Evolutionary conservation across 1,284 basidiomycete species (phyloP), one percentile per base, ranked within the genome.

Genomic region (Ustilago bromivora): DNA sequence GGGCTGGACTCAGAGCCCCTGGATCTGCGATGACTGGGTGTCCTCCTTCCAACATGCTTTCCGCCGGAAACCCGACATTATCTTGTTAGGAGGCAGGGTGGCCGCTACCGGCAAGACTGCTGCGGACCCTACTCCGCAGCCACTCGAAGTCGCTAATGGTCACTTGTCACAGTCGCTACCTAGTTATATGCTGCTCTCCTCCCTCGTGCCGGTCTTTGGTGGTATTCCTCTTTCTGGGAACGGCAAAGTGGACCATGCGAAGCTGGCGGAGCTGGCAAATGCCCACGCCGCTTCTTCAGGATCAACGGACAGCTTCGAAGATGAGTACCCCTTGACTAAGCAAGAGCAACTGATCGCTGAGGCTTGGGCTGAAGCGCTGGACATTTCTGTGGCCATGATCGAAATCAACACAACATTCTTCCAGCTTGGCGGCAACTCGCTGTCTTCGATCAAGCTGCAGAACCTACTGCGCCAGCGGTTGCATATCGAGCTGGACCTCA

Each of bases 241-340:
- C 36, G 53, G 53, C 34, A 55, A 55, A 19, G 35, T 55, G 13
- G 53, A 55, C 35, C 53, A 55, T n/a, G 35, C 53, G n/a, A 55
- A 55, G 35, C 53, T 55, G 9, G 6, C 13, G 1, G 40, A 43
- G 40, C 40, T 43, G 40, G 40, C 40, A 15, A 43, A 4, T 43
- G 13, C 40, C 40, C 10, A 43, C 9, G 15, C 40, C 40, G 10
- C 40, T 43, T 43, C 40, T 17, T 12, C 40, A 43, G 40, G 40
- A 12, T 43, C 40, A 43, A 12, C 7, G 40, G 40, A 17, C 11
- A 43, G 40, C 40, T 43, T 17, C 12, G 15, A 12, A 15, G 40
- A 43, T 43, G 40, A 43, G 15, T 43, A 43, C 40, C 40, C 40
- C 15, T 43, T 4, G 40, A 43, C 40, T 15, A 17, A 15, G 40